Percentiles rank a stretch among this genome's conserved stretches.
Evolutionary conservation across 73 alveolate genomes (phyloP).

Genomic region (Breviolum minutum): DNA sequence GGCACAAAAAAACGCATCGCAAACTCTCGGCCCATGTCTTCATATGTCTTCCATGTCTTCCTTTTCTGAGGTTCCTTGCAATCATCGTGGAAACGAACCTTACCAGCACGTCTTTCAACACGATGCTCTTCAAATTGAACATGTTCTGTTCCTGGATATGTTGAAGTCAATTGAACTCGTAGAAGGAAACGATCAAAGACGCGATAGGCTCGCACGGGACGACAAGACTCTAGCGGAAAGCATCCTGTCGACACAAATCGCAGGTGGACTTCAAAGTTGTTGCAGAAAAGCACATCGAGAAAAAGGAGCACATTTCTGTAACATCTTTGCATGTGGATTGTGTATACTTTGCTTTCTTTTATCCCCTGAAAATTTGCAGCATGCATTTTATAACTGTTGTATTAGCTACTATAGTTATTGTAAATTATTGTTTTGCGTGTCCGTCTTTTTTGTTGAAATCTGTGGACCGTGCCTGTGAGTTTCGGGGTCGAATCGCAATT

Average conservation of each 20-base stretch:
- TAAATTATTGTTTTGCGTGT: no score
- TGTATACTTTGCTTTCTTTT: no score
- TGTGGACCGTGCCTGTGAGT: not conserved
- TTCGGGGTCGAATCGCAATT: conserved; percentile 40
- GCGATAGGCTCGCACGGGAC: not conserved
- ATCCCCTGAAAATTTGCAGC: no score
- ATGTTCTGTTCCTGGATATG: no score
- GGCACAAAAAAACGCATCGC: not conserved
- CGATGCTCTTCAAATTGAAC: no score
- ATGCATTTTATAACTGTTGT: no score
- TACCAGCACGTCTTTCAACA: no score
- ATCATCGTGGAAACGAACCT: not conserved
- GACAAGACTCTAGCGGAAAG: conserved; percentile 44
- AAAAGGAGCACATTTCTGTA: not conserved
- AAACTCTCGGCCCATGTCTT: not conserved
- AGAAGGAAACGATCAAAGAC: no score
- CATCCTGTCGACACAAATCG: not conserved
- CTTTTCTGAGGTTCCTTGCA: not conserved
- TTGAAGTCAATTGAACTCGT: no score
- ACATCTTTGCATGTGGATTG: not conserved
- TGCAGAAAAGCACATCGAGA: not conserved
- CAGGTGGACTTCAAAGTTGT: not conserved
- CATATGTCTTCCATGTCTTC: no score
- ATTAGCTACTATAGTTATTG: no score
- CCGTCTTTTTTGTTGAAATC: no score